phyloP scores from a whole-genome alignment of 108 stramenopile species.

The Mediolabrus comicus region DNA sequence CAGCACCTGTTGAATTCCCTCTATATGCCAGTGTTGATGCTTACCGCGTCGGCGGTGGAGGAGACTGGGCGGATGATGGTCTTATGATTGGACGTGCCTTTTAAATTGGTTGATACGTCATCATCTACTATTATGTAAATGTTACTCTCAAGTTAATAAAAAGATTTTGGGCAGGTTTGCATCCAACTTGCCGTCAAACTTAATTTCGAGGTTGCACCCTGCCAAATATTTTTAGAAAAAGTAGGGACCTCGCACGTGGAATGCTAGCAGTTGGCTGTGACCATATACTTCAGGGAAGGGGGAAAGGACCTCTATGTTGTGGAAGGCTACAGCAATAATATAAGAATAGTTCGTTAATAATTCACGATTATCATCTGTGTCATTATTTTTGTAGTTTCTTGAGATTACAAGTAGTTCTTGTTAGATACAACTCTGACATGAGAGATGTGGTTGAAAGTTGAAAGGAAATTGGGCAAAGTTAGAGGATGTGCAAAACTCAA shows the following conservation, averaged over 20 bases:
- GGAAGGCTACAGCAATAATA: conserved; percentile 2
- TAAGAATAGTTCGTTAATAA: neutral
- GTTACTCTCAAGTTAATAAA: neutral
- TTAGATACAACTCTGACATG: no score
- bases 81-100: conserved; percentile 47
- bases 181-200: neutral
- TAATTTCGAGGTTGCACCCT: neutral
- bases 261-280: neutral
- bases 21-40: conserved; percentile 71
- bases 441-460: no score
- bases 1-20: conserved; percentile 82
- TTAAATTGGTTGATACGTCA: conserved; percentile 16
- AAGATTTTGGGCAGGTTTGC: neutral
- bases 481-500: no score
- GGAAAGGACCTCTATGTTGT: neutral
- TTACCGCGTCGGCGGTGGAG: conserved; percentile 56
- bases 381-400: neutral
- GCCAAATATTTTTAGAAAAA: neutral
- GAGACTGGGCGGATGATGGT: conserved; percentile 45
- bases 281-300: neutral
- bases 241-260: neutral
- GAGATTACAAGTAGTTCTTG: no score
- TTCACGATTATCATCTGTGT: conserved; percentile 1
- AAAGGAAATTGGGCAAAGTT: no score
- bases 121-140: conserved; percentile 1